Conservation (phyloP, 2,329 filamentous ascomycete genomes). For the Blumeria graminis region DNA sequence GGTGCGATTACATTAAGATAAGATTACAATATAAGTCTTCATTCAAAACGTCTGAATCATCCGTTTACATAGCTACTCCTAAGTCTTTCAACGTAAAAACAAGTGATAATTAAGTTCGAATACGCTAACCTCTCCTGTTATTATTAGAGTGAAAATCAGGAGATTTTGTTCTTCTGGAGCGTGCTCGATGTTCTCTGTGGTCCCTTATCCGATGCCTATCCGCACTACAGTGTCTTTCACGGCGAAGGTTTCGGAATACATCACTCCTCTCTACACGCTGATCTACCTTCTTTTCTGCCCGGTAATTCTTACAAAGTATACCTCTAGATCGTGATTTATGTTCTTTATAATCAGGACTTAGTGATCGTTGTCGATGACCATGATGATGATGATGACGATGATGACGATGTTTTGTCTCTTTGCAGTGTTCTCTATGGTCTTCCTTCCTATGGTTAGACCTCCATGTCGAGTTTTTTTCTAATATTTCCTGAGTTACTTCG, state of each 20-base stretch:
- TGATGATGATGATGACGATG: slow-evolving; percentile 7
- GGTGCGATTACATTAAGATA: too few relatives aligned
- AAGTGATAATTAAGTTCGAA: too few relatives aligned
- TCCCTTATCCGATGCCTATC: slow-evolving; percentile 11
- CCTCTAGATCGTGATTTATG: slow-evolving; percentile 11
- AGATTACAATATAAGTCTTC: too few relatives aligned
- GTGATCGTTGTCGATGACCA: slow-evolving; percentile 11
- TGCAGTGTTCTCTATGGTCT: slow-evolving; percentile 7
- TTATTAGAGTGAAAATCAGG: slow-evolving; percentile 1
- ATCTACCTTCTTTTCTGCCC: slow-evolving; percentile 8
- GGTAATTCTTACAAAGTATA: slow-evolving; percentile 7
- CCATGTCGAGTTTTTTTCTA: slow-evolving; percentile 3
- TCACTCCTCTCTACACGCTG: slow-evolving; percentile 5
- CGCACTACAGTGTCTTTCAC: slow-evolving; percentile 11
- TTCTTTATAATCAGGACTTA: slow-evolving; percentile 10
- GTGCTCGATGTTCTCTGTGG: slow-evolving; percentile 8
- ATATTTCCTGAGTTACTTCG: not conserved
- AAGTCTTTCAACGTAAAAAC: too few relatives aligned
- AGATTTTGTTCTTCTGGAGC: slow-evolving; percentile 7
- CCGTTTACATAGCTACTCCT: too few relatives aligned
- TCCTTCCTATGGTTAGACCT: not conserved
- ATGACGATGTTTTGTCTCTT: slow-evolving; percentile 12
- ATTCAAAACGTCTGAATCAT: too few relatives aligned
- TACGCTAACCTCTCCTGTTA: too few relatives aligned
- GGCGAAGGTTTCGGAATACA: slow-evolving; percentile 10